Evolutionary conservation across 805 yeast species (phyloP), one percentile per base, ranked within the genome.

Genomic region (Kockiozyma suomiensis): DNA sequence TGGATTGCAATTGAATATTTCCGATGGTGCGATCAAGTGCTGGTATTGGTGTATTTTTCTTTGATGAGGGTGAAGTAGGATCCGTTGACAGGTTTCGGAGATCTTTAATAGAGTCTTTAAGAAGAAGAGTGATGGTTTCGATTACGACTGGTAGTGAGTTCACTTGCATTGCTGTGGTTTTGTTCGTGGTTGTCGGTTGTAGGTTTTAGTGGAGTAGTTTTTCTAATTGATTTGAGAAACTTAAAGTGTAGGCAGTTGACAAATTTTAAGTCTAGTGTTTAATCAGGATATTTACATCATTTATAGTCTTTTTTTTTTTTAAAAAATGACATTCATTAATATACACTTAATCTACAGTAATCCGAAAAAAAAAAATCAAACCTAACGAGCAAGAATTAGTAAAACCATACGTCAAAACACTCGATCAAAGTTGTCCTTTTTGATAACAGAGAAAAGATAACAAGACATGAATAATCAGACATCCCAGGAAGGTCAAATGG

Each of bases 401-500:
- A 40, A 3, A 8, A 4, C 40, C n/a, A 35, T 15, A 35, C 40
- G 13, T 15, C 17, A 35, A 30, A 30, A 30, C 33, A 30, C 33
- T 7, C 33, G n/a, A n/a, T 41, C 19, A 41, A 41, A 17, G 5
- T 41, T 41, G 4, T 41, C 46, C 19, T 17, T 35, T 15, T 26
- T 41, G 26, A 17, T 26, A 19, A 41, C 3, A 41, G 21, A 12
- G 12, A n/a, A 19, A 41, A 41, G 12, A 19, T 17, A 25, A n/a
- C 5, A 41, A 41, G 12, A 19, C 33, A 25, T 23, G 54, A 30
- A 35, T 21, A 41, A 58, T 62, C 66, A 62, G 66, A 62, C 66
- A 62, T 62, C 66, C 66, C 66, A 62, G 66, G 66, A 62, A 62
- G 66, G 66, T 61, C 66, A 59, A 43, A 52, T 41, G 28, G 54